Evolutionary conservation across 495 filamentous ascomycete species (phyloP).

Genomic region (Echria macrotheca): DNA sequence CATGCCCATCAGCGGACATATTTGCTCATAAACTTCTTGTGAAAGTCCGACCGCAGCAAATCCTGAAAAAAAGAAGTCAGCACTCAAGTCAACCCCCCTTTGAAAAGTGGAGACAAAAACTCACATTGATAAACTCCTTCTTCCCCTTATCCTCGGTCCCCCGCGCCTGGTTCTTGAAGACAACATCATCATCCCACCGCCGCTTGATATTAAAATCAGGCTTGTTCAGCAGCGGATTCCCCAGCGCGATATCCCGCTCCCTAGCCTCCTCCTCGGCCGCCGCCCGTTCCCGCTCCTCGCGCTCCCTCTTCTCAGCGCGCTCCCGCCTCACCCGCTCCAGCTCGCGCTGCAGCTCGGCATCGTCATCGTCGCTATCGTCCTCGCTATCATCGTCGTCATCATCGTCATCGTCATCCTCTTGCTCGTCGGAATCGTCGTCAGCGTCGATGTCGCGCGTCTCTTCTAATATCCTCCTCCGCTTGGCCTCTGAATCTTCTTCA

Average conservation of each 20-base stretch:
- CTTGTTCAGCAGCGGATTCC: conserved; percentile 85
- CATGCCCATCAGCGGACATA: conserved; percentile 45
- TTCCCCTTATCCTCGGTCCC: conserved; percentile 87
- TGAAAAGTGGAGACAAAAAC: conserved; percentile 16
- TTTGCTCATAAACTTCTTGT: conserved; percentile 93
- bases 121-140: conserved; percentile 93
- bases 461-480: conserved; percentile 80
- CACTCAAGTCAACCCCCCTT: not conserved
- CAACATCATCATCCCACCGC: conserved; percentile 98
- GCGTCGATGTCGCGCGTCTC: conserved; percentile 88
- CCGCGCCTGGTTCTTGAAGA: conserved; percentile 97
- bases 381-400: conserved; percentile 65
- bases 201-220: conserved; percentile 68
- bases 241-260: conserved; percentile 83
- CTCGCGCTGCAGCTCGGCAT: conserved; percentile 83
- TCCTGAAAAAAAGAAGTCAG: conserved; percentile 52
- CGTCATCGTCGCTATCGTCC: conserved; percentile 77
- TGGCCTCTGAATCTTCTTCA: conserved; percentile 67
- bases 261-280: conserved; percentile 73
- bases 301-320: conserved; percentile 75
- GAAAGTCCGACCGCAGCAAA: conserved; percentile 89
- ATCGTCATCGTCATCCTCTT: conserved; percentile 49
- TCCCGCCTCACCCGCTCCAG: conserved; percentile 93
- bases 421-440: conserved; percentile 87
- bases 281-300: conserved; percentile 74